Evolutionary conservation across 2,329 filamentous ascomycete species (phyloP).

Genomic region (Scopulariopsis brevicaulis): DNA sequence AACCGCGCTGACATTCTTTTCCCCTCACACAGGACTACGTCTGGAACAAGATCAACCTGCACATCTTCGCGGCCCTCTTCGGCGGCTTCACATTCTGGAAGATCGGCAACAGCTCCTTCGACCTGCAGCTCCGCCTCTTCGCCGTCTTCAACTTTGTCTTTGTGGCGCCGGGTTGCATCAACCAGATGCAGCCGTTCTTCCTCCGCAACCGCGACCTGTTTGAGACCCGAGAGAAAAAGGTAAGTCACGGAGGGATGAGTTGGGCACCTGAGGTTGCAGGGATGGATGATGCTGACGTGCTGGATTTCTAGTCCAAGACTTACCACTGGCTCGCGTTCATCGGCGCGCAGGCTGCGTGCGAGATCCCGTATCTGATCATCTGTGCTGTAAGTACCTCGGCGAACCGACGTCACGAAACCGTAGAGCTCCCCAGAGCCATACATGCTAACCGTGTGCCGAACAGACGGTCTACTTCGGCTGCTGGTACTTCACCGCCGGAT

Average conservation of each 20-base stretch:
- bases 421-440: too few species aligned
- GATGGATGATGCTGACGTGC: not conserved
- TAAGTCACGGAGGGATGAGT: not conserved
- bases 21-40: constrained; percentile 10
- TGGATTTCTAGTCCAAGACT: constrained; percentile 24
- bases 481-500: constrained; percentile 37
- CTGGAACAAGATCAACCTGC: constrained; percentile 20
- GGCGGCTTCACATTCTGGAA: constrained; percentile 38
- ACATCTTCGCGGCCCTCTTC: constrained; percentile 31
- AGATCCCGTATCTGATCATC: constrained; percentile 31
- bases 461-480: constrained; percentile 36
- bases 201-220: constrained; percentile 34
- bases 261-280: not conserved
- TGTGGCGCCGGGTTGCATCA: constrained; percentile 27
- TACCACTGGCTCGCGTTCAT: constrained; percentile 43
- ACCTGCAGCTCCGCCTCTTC: constrained; percentile 29
- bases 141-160: constrained; percentile 42
- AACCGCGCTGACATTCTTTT: not conserved
- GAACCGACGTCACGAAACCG: too few species aligned
- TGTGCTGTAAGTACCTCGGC: too few species aligned
- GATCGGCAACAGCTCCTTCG: constrained; percentile 26
- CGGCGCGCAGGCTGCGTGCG: constrained; percentile 35
- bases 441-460: too few species aligned
- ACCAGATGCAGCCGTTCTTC: constrained; percentile 34
- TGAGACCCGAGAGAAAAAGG: constrained; percentile 36